These are phyloP conservation scores for Xylaria nigripes DNA, from an alignment of 495 filamentous ascomycete genomes.

Conservation along the genomic window DNA sequence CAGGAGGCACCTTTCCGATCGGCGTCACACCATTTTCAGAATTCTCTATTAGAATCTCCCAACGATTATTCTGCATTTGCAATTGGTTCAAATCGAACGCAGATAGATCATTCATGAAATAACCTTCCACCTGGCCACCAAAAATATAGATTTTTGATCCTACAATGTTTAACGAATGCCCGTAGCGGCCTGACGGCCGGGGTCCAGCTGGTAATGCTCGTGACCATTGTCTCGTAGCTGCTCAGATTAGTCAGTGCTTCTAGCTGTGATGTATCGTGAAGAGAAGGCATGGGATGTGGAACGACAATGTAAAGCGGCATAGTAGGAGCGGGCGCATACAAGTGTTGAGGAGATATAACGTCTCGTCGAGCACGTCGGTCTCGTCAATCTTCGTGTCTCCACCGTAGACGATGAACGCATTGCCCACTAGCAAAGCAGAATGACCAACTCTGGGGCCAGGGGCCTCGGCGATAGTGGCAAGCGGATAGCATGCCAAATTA, in stretches of 20 bases:
- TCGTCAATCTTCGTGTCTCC: conserved; percentile 98
- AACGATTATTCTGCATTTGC: conserved; percentile 78
- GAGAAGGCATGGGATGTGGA: neutral
- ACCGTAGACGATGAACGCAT: conserved; percentile 98
- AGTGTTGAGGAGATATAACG: conserved; percentile 93
- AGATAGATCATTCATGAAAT: conserved; percentile 96
- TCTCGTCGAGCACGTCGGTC: conserved; percentile 83
- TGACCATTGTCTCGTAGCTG: conserved; percentile 97
- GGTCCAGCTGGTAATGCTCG: conserved; percentile 75
- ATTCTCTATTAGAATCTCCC: conserved; percentile 81
- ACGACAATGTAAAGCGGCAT: neutral
- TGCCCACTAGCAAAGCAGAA: conserved; percentile 88
- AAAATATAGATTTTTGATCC: conserved; percentile 96
- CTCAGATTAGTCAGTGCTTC: conserved; percentile 16
- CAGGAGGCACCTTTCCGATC: conserved; percentile 67
- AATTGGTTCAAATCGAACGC: conserved; percentile 94
- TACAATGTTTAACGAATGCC: conserved; percentile 91
- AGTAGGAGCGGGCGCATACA: conserved; percentile 55
- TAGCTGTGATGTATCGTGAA: neutral
- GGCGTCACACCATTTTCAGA: conserved; percentile 59
- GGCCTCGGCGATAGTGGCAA: conserved; percentile 85
- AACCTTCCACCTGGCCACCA: conserved; percentile 93
- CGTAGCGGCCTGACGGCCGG: conserved; percentile 84
- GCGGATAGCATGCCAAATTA: conserved; percentile 83
- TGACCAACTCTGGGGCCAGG: conserved; percentile 95